Evolutionary conservation across 257 asterid species (phyloP).

Genomic region (Eucommia ulmoides): DNA sequence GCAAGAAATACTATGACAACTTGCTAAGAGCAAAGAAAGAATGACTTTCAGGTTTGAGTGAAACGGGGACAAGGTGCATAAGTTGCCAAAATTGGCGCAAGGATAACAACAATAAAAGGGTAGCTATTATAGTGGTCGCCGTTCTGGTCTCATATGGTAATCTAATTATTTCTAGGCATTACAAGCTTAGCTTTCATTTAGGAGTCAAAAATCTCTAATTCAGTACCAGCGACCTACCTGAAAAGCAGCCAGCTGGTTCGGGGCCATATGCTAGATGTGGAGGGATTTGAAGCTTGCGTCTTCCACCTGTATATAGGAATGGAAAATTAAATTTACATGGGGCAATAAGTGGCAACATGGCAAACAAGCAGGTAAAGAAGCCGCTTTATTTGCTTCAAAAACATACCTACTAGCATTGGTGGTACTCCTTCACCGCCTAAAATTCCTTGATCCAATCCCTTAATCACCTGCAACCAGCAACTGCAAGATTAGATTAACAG

Average conservation of each 20-base stretch:
- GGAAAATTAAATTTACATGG: too few relatives aligned
- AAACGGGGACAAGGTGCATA: too few relatives aligned
- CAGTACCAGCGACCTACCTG: conserved; percentile 31
- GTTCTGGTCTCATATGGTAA: too few relatives aligned
- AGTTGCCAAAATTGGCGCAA: too few relatives aligned
- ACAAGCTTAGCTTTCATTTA: too few relatives aligned
- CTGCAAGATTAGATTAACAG: neutral
- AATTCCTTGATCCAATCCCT: conserved; percentile 87
- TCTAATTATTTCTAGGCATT: too few relatives aligned
- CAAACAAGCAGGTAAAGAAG: neutral
- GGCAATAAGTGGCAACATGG: neutral
- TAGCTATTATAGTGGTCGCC: too few relatives aligned
- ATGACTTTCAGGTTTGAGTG: too few relatives aligned
- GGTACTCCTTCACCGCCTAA: conserved; percentile 92
- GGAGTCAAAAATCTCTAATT: too few relatives aligned
- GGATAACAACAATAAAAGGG: too few relatives aligned
- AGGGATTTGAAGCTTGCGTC: conserved; percentile 75
- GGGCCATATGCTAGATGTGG: conserved; percentile 84
- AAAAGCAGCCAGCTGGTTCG: conserved; percentile 90
- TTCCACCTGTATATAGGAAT: conserved; percentile 47
- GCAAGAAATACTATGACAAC: too few relatives aligned
- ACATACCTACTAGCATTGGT: conserved; percentile 79
- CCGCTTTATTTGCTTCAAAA: neutral
- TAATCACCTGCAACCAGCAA: conserved; percentile 42
- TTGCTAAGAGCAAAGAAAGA: too few relatives aligned